Evolutionary conservation across 192 early-diverging fungal genomes (phyloP).

Genomic region (Cetraspora pellucida): DNA sequence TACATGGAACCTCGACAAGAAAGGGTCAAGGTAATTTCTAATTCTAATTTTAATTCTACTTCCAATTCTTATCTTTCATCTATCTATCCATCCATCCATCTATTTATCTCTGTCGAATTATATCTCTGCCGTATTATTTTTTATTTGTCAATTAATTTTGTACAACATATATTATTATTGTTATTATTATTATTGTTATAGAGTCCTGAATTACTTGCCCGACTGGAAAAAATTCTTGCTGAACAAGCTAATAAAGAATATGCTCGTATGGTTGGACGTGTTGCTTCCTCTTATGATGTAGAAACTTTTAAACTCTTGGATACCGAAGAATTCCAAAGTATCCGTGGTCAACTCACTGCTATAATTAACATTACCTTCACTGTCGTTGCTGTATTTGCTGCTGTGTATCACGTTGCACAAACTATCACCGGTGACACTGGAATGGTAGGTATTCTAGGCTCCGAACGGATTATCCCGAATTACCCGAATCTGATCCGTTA

Average conservation of each 20-base stretch:
- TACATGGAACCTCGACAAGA: constrained; percentile 28
- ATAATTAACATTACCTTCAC: constrained; percentile 37
- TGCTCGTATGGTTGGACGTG: constrained; percentile 30
- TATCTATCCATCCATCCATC: too few relatives aligned
- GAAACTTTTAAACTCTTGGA: constrained; percentile 33
- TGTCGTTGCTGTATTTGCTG: constrained; percentile 35
- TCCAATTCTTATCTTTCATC: too few relatives aligned
- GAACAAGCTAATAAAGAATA: constrained; percentile 39
- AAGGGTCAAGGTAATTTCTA: constrained; percentile 28
- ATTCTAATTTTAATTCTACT: neutral
- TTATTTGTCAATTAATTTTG: neutral
- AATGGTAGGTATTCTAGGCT: constrained; percentile 30
- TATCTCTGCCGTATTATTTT: too few relatives aligned
- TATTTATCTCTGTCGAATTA: too few relatives aligned
- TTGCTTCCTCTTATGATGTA: constrained; percentile 35
- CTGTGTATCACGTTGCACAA: constrained; percentile 35
- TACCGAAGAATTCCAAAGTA: constrained; percentile 28
- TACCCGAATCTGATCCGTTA: too few relatives aligned
- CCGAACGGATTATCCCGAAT: too few relatives aligned
- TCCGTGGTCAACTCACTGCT: constrained; percentile 35
- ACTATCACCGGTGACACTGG: constrained; percentile 34
- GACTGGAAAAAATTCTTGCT: constrained; percentile 32
- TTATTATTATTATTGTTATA: neutral
- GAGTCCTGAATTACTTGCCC: constrained; percentile 32
- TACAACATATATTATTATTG: neutral